Conservation (phyloP, 495 filamentous ascomycete genomes). For the Sabuloglossum arenarium region DNA sequence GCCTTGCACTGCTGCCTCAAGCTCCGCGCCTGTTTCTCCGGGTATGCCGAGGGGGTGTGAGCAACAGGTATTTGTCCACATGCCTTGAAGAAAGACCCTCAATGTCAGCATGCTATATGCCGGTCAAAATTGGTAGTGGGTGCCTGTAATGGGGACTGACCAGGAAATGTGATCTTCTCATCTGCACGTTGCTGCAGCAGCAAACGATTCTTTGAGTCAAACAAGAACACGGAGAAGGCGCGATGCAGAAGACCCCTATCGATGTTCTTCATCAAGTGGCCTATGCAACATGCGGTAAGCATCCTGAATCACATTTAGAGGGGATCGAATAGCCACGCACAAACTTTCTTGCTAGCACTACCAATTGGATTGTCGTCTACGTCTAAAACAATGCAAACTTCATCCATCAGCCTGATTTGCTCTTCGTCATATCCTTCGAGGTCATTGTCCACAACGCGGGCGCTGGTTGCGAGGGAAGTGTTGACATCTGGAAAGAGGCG, state of each 20-base stretch:
- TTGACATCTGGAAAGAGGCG: constrained; percentile 91
- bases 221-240: constrained; percentile 94
- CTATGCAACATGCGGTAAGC: constrained; percentile 20
- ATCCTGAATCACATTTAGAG: background rate
- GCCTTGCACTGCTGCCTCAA: constrained; percentile 59
- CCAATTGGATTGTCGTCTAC: constrained; percentile 86
- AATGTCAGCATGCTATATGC: background rate
- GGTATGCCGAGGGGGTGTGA: constrained; percentile 88
- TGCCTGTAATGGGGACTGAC: background rate
- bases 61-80: constrained; percentile 99
- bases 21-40: constrained; percentile 69
- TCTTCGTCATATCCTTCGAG: constrained; percentile 85
- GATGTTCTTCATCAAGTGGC: constrained; percentile 98
- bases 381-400: constrained; percentile 94
- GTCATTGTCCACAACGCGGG: constrained; percentile 18
- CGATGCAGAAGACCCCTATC: constrained; percentile 86
- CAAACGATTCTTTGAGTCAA: constrained; percentile 69
- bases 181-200: constrained; percentile 87
- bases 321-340: constrained; percentile 28
- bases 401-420: constrained; percentile 95
- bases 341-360: constrained; percentile 94
- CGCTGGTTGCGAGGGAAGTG: constrained; percentile 40
- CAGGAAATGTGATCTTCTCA: constrained; percentile 96
- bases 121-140: background rate
- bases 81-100: constrained; percentile 24